Evolutionary conservation across 139 green algal genomes (phyloP).

Genomic region (Micromonas commoda): DNA sequence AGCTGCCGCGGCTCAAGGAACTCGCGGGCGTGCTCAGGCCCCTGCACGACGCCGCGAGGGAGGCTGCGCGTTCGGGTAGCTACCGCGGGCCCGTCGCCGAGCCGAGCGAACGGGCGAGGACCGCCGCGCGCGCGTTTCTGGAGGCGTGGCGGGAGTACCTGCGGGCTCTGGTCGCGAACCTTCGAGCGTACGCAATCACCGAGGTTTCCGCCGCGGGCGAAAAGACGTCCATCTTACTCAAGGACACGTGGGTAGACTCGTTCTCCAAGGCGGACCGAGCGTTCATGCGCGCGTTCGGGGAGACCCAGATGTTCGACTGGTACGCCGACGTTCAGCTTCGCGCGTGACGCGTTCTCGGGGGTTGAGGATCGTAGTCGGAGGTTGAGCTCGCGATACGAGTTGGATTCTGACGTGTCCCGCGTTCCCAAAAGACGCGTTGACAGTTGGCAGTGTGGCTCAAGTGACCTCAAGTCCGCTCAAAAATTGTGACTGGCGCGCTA

Average conservation of each 20-base stretch:
- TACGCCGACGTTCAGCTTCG: slow-evolving; percentile 50
- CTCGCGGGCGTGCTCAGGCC: slow-evolving; percentile 50
- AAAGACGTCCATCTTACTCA: slow-evolving; percentile 53
- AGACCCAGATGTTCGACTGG: slow-evolving; percentile 83
- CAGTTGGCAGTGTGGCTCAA: no score
- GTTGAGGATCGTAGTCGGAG: no score
- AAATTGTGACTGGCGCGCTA: no score
- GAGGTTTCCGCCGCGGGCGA: slow-evolving; percentile 54
- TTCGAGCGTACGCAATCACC: slow-evolving; percentile 74
- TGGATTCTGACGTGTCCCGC: no score
- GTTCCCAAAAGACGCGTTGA: no score
- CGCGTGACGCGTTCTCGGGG: background rate
- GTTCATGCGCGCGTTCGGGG: slow-evolving; percentile 71
- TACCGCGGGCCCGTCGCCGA: slow-evolving; percentile 39
- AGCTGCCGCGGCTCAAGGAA: slow-evolving; percentile 45
- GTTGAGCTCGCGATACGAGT: no score
- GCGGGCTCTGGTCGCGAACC: slow-evolving; percentile 50
- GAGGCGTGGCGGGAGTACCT: slow-evolving; percentile 43
- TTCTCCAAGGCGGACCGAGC: slow-evolving; percentile 50
- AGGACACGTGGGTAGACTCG: slow-evolving; percentile 69
- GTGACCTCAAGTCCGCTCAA: no score
- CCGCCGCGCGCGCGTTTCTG: slow-evolving; percentile 34
- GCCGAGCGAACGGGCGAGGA: slow-evolving; percentile 38
- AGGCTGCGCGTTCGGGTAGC: slow-evolving; percentile 13
- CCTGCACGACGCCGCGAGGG: slow-evolving; percentile 48